phyloP scores from a whole-genome alignment of 176 grass and related monocot genomes.

The Lolium perenne region DNA sequence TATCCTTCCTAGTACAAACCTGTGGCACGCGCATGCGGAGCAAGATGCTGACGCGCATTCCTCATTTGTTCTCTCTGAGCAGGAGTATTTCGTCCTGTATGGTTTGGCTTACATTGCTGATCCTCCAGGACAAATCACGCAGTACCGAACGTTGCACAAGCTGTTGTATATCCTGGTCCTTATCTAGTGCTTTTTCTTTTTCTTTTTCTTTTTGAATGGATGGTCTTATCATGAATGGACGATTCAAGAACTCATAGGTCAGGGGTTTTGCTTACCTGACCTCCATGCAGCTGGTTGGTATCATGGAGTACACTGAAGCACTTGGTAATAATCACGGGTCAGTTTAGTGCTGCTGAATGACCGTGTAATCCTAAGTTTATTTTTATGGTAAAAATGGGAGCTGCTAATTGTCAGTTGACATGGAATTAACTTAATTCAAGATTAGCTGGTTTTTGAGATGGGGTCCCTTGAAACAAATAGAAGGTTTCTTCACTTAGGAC shows the following conservation, averaged over 20 bases:
- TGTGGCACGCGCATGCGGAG: neutral
- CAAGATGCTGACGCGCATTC: neutral
- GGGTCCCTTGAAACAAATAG: too few species aligned
- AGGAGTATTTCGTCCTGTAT: neutral
- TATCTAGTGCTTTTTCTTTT: neutral
- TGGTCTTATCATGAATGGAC: neutral
- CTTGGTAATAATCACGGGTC: too few species aligned
- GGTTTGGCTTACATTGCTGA: neutral
- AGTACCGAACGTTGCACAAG: neutral
- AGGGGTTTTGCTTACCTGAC: neutral
- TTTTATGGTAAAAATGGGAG: too few species aligned
- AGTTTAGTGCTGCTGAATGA: too few species aligned
- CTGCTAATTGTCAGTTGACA: too few species aligned
- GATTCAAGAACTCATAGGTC: neutral
- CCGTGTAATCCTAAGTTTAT: too few species aligned
- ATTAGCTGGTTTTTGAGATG: too few species aligned
- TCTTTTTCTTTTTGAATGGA: neutral
- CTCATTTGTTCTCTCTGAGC: neutral
- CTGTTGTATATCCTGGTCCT: neutral
- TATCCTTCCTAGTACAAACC: neutral
- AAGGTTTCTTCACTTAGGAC: too few species aligned
- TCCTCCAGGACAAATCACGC: constrained; percentile 2
- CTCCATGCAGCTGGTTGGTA: too few species aligned
- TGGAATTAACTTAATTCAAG: too few species aligned
- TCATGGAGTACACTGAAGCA: too few species aligned